These are phyloP conservation scores for Phaffomyces opuntiae DNA, from an alignment of 805 yeast species.

Conservation along the genomic window DNA sequence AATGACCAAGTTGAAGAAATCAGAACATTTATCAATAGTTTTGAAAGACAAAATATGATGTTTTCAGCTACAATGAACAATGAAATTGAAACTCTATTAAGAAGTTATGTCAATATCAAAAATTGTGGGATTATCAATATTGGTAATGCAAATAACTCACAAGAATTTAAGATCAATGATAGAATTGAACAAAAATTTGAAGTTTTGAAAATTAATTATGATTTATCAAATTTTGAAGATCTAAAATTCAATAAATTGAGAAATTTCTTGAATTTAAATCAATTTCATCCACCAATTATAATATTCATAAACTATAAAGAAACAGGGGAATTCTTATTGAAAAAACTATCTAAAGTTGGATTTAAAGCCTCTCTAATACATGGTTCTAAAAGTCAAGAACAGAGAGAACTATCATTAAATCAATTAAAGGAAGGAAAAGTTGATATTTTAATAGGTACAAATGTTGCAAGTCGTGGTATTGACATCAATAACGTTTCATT, in stretches of 20 bases:
- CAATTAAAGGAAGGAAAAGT: slow-evolving; percentile 48
- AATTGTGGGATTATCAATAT: slow-evolving; percentile 46
- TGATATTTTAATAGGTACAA: slow-evolving; percentile 79
- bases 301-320: slow-evolving; percentile 75
- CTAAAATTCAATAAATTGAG: slow-evolving; percentile 37
- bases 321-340: slow-evolving; percentile 60
- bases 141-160: slow-evolving; percentile 42
- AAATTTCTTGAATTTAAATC: slow-evolving; percentile 26
- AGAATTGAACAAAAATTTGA: slow-evolving; percentile 66
- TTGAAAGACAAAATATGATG: slow-evolving; percentile 67
- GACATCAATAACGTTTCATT: slow-evolving; percentile 84
- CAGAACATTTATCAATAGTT: slow-evolving; percentile 43
- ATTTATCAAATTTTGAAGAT: slow-evolving; percentile 33
- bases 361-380: slow-evolving; percentile 60
- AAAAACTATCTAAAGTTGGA: slow-evolving; percentile 39
- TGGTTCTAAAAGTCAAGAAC: slow-evolving; percentile 81
- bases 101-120: slow-evolving; percentile 55
- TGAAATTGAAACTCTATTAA: slow-evolving; percentile 58
- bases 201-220: slow-evolving; percentile 31
- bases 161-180: slow-evolving; percentile 29
- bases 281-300: slow-evolving; percentile 53
- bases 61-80: slow-evolving; percentile 91
- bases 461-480: slow-evolving; percentile 93
- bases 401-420: slow-evolving; percentile 71
- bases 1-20: slow-evolving; percentile 70